Conservation (phyloP, 306 rosid genomes). For the Rosa multiflora region DNA sequence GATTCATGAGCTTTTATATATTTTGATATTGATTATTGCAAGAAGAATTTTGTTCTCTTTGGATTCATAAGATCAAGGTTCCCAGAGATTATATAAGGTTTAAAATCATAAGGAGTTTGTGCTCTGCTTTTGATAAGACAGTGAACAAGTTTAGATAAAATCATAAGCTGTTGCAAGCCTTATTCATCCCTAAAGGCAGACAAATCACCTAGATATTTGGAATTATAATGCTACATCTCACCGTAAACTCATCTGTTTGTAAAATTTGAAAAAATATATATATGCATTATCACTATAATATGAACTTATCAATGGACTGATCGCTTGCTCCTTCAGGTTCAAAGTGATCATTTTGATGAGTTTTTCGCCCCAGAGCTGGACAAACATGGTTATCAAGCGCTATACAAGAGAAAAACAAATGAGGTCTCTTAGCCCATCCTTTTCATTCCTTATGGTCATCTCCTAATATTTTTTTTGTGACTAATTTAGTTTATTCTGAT, state of each 20-base stretch:
- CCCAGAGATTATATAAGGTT: neutral
- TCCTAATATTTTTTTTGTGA: conserved; percentile 3
- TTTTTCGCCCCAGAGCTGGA: conserved; percentile 90
- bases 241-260: neutral
- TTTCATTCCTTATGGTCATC: neutral
- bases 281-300: neutral
- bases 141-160: neutral
- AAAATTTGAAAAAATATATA: neutral
- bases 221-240: neutral
- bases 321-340: conserved; percentile 58
- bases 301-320: neutral
- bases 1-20: conserved; percentile 16
- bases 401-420: conserved; percentile 81
- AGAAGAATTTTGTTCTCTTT: neutral
- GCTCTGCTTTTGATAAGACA: neutral
- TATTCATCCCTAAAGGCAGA: neutral
- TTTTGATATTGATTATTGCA: conserved; percentile 7
- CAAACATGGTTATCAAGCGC: conserved; percentile 89
- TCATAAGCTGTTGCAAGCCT: neutral
- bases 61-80: neutral
- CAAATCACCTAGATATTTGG: neutral
- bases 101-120: neutral
- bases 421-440: conserved; percentile 56
- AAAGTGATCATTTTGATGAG: conserved; percentile 84
- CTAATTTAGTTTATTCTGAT: conserved; percentile 24